Evolutionary conservation across 2,329 filamentous ascomycete genomes (phyloP).

Genomic region (Mollisia scopiformis): DNA sequence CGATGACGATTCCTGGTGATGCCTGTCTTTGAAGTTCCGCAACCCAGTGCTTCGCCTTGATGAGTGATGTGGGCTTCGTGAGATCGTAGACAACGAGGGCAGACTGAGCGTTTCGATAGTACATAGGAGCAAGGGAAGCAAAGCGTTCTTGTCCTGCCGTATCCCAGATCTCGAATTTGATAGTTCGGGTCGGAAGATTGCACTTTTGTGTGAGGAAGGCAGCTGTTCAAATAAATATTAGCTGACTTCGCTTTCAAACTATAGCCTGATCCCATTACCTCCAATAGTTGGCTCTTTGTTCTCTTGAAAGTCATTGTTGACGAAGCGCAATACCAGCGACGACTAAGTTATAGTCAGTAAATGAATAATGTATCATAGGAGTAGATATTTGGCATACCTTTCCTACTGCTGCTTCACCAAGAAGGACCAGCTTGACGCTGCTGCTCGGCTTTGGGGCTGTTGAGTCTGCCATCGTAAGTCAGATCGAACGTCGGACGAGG

Average conservation of each 20-base stretch:
- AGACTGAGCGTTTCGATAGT: slow-evolving; percentile 98
- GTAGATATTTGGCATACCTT: slow-evolving; percentile 66
- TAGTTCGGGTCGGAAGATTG: slow-evolving; percentile 88
- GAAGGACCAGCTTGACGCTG: slow-evolving; percentile 98
- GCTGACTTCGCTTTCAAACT: background rate
- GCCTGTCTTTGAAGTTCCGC: slow-evolving; percentile 96
- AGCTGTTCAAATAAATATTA: slow-evolving; percentile 54
- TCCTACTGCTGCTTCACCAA: slow-evolving; percentile 96
- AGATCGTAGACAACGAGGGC: slow-evolving; percentile 98
- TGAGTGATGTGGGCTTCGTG: slow-evolving; percentile 91
- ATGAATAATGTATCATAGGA: background rate
- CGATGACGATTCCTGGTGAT: slow-evolving; percentile 94
- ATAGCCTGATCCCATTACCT: slow-evolving; percentile 59
- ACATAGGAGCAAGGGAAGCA: slow-evolving; percentile 96
- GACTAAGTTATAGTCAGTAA: slow-evolving; percentile 59
- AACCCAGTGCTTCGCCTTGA: slow-evolving; percentile 99
- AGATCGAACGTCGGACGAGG: background rate
- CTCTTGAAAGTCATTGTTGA: slow-evolving; percentile 99
- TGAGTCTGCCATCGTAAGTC: slow-evolving; percentile 68
- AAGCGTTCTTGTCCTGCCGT: slow-evolving; percentile 98
- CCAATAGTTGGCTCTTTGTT: slow-evolving; percentile 99
- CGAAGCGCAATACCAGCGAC: slow-evolving; percentile 95
- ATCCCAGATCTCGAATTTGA: slow-evolving; percentile 97
- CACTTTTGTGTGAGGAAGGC: slow-evolving; percentile 99
- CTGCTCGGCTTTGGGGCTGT: slow-evolving; percentile 91